Evolutionary conservation across 2,329 filamentous ascomycete species (phyloP).

Genomic region (Talaromyces funiculosus): DNA sequence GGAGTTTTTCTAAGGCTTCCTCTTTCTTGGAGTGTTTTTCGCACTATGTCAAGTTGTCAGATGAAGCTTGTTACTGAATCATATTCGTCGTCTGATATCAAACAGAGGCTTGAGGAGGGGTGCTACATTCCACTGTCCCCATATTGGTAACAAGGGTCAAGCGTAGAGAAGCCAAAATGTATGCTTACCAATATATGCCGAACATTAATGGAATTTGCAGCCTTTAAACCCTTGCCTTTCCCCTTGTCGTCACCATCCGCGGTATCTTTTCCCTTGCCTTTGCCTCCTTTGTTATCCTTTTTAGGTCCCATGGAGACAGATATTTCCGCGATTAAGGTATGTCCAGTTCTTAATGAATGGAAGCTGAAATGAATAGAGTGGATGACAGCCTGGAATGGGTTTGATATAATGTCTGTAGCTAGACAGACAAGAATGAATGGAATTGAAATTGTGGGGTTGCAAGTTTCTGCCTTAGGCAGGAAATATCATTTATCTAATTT

Average conservation of each 20-base stretch:
- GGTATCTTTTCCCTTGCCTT: slow-evolving; percentile 38
- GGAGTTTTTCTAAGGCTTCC: slow-evolving; percentile 57
- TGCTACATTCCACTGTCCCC: neutral
- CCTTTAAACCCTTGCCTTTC: slow-evolving; percentile 46
- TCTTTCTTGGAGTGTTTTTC: slow-evolving; percentile 62
- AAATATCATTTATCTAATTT: neutral
- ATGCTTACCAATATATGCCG: slow-evolving; percentile 54
- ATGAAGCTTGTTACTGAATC: neutral
- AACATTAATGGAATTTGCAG: slow-evolving; percentile 59
- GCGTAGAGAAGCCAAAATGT: neutral
- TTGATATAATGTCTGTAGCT: neutral
- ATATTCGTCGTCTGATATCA: neutral
- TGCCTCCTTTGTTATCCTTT: slow-evolving; percentile 32
- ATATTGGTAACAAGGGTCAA: neutral
- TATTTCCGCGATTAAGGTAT: neutral
- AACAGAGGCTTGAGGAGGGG: neutral
- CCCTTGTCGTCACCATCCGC: slow-evolving; percentile 32
- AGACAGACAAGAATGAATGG: neutral
- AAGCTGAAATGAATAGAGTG: neutral
- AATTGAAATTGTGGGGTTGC: slow-evolving; percentile 1
- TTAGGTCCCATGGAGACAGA: slow-evolving; percentile 35
- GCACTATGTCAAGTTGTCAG: slow-evolving; percentile 35
- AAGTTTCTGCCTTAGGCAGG: slow-evolving; percentile 4
- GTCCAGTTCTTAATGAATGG: neutral
- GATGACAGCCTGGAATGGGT: neutral